Percentiles rank a stretch among this genome's conserved stretches.
Evolutionary conservation across 1,139 yeast genomes (phyloP).

Genomic region (Zygoascus meyerae): DNA sequence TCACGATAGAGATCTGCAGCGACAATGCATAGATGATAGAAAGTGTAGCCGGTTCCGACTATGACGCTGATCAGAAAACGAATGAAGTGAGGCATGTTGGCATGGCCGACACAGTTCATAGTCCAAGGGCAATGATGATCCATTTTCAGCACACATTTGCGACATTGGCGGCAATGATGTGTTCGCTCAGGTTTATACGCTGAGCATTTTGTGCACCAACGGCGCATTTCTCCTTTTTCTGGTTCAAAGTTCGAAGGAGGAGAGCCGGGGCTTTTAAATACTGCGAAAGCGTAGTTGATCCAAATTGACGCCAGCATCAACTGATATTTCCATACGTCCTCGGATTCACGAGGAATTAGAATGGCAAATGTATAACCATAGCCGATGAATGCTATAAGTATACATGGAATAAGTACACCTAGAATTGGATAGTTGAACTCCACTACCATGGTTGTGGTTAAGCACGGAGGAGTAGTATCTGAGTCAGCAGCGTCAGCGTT

Average conservation of each 20-base stretch:
- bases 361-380: constrained; percentile 59
- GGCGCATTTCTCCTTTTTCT: constrained; percentile 42
- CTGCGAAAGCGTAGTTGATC: constrained; percentile 63
- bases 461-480: not conserved
- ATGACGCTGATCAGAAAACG: constrained; percentile 70
- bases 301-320: constrained; percentile 53
- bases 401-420: constrained; percentile 49
- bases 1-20: constrained; percentile 45
- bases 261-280: constrained; percentile 52
- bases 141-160: constrained; percentile 63
- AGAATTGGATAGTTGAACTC: constrained; percentile 30
- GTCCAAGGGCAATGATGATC: constrained; percentile 93
- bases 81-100: constrained; percentile 75
- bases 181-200: constrained; percentile 66
- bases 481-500: no score
- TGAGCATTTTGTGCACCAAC: constrained; percentile 63
- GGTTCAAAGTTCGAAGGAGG: constrained; percentile 44
- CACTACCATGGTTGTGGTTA: constrained; percentile 20
- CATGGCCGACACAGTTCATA: constrained; percentile 73
- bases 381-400: constrained; percentile 56
- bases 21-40: constrained; percentile 41
- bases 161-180: constrained; percentile 63
- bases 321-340: constrained; percentile 46
- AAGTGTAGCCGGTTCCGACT: constrained; percentile 47
- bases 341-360: constrained; percentile 41